Evolutionary conservation across 768 basidiomycete genomes (phyloP), one percentile per base, ranked within the genome.

Genomic region (Mycena amicta): DNA sequence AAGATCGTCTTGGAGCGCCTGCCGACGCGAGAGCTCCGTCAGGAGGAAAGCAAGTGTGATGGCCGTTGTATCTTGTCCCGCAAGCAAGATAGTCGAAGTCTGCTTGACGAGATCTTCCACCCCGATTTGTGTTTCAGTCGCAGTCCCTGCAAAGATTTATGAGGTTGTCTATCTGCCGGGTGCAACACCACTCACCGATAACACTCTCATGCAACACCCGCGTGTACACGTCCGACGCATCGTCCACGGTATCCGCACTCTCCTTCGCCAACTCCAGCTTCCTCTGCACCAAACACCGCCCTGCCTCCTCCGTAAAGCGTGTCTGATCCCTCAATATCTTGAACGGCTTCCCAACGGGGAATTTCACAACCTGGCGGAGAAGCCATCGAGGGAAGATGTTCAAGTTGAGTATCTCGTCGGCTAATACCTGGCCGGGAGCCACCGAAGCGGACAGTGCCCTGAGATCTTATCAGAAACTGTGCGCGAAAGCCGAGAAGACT

Each of bases 21-120:
- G 79, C 52, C 77, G 64, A 43, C 69, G 74, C 4, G 80, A 74
- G 16, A 87, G 75, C 47, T 78, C 76, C 58, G 80, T 73, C 4
- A 85, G 66, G 3, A 74, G 70, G 77, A 80, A 85, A 43, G 69
- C 68, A 30, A 79, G 33, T 3, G 77, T 68, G 56, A 71, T 74
- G 5, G 80, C 67, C 43, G 53, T 55, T 6, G 59, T 60, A 41
- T 55, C 59, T 25, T 52, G 51, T 15, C 51, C 51, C 27, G 51
- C 51, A 22, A 52, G 11, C 6, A 52, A 27, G 5, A 52, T 11
- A 5, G 28, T 22, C 5, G 20, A 31, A 13, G 51, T 52, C 23
- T 52, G 51, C 12, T 52, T 26, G 5, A 52, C 20, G 5, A 37
- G 28, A 13, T 52, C 25, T 18, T 31, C 51, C 16, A 27, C 28